A percentile compares a stretch with the other conserved stretches of the same genome.
Conservation (phyloP, 2,329 filamentous ascomycete species). For the Zalaria obscura region DNA sequence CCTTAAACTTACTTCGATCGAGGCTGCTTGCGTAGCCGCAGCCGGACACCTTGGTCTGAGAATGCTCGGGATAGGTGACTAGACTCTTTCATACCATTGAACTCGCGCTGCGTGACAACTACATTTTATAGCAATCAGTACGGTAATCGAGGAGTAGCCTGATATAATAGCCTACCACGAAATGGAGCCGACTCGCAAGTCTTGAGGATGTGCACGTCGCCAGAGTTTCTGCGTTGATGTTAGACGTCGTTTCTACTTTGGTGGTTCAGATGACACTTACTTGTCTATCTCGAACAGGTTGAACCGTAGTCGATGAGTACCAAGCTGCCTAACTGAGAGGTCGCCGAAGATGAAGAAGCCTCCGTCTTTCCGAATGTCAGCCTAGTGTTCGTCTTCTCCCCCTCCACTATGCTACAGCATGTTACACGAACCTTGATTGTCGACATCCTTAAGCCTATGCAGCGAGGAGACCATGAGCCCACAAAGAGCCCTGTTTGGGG, state of each 20-base stretch:
- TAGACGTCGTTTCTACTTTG: neutral
- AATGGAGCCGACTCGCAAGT: conserved; percentile 52
- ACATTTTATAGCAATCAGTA: conserved; percentile 4
- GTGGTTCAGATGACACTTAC: conserved; percentile 22
- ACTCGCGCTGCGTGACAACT: conserved; percentile 48
- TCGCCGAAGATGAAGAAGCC: conserved; percentile 89
- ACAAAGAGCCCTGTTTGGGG: conserved; percentile 39
- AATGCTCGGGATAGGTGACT: conserved; percentile 70
- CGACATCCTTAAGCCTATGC: conserved; percentile 64
- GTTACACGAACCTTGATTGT: conserved; percentile 41
- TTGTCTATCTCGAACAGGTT: conserved; percentile 60
- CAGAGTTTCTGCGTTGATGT: conserved; percentile 12
- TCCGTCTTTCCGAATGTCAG: conserved; percentile 40
- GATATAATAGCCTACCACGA: conserved; percentile 37
- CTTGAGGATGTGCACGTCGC: conserved; percentile 36
- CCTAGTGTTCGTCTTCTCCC: neutral
- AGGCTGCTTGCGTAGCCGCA: conserved; percentile 65
- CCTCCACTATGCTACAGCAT: neutral
- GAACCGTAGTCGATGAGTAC: conserved; percentile 60
- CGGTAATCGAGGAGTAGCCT: neutral
- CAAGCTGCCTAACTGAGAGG: conserved; percentile 62
- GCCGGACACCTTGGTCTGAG: conserved; percentile 72
- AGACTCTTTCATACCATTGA: conserved; percentile 68
- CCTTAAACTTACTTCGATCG: no score
- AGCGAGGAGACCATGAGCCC: conserved; percentile 70